Evolutionary conservation across 148 eudicot genomes (phyloP), one percentile per base, ranked within the genome.

Genomic region (Rhododendron ferrugineum): DNA sequence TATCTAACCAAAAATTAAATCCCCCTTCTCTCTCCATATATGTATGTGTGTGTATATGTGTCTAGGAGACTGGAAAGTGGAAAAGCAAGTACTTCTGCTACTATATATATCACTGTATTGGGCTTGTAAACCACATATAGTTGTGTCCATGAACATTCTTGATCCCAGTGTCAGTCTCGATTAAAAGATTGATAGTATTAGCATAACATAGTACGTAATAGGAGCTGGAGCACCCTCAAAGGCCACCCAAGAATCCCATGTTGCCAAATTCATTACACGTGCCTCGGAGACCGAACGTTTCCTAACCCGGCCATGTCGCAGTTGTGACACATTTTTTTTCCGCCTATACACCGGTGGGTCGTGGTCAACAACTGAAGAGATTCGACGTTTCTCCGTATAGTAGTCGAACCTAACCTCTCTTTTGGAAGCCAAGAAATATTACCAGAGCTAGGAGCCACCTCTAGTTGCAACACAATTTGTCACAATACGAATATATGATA

Each of bases 81-180:
- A 60, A 64, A 85, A 88, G 86, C 76, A 79, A 60, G 50, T 6
- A 40, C 44, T 40, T 40, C 44, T 40, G 0, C 44, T 84, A 11
- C 74, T 11, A 85, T 46, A 36, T 10, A 85, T 47, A 36, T 72
- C 56, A 82, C 85, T 78, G 52, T 86, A 37, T 89, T 73, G 89
- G 89, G 87, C 60, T 84, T 46, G 82, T 83, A 79, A 75, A 26
- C 46, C 80, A 36, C 73, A 80, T 66, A 80, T 66, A 30, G 44
- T 56, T 62, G 40, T 49, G 80, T 85, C 82, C 58, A 80, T 82
- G 87, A 81, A 83, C 89, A 85, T 85, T 87, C 91, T 89, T 89
- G 89, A 88, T 81, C 85, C 80, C 14, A 82, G 87, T 70, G 89
- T 83, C 79, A 46, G 68, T 89, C 83, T 82, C 37, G 62, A 83